phyloP scores from a whole-genome alignment of 1,139 yeast genomes.

The Suhomyces bolitotheri region DNA sequence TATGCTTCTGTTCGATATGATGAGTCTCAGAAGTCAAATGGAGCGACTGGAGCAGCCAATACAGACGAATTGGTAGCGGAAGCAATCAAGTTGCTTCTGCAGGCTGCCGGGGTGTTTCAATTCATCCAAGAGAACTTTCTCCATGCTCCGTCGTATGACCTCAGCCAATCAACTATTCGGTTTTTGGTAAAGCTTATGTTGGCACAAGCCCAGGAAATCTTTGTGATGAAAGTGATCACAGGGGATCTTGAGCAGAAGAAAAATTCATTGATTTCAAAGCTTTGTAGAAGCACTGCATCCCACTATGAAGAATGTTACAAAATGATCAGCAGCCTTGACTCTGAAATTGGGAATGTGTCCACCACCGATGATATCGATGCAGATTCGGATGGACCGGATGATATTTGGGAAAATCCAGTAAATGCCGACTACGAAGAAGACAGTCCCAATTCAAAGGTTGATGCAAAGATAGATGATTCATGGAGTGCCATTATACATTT shows the following conservation, averaged over 20 bases:
- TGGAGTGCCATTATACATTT: slow-evolving; percentile 50
- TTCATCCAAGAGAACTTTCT: slow-evolving; percentile 78
- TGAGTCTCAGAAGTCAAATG: slow-evolving; percentile 34
- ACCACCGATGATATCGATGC: slow-evolving; percentile 17
- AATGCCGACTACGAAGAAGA: slow-evolving; percentile 23
- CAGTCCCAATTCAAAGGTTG: slow-evolving; percentile 45
- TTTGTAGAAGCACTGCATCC: slow-evolving; percentile 62
- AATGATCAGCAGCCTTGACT: slow-evolving; percentile 35
- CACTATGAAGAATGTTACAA: slow-evolving; percentile 54
- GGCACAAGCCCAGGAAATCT: slow-evolving; percentile 89
- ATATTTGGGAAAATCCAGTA: slow-evolving; percentile 10
- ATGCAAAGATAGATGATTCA: slow-evolving; percentile 45
- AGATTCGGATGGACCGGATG: slow-evolving; percentile 13
- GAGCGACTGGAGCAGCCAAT: slow-evolving; percentile 10
- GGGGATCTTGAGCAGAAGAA: slow-evolving; percentile 49
- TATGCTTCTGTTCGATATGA: slow-evolving; percentile 55
- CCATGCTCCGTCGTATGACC: slow-evolving; percentile 85
- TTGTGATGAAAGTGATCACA: slow-evolving; percentile 61
- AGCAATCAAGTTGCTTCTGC: slow-evolving; percentile 65
- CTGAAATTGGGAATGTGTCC: slow-evolving; percentile 11
- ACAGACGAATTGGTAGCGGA: slow-evolving; percentile 52
- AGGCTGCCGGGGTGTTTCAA: slow-evolving; percentile 76
- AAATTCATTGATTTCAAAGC: slow-evolving; percentile 69
- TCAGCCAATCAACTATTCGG: slow-evolving; percentile 66
- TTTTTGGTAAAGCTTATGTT: slow-evolving; percentile 67